Conservation (phyloP, 2,329 filamentous ascomycete species). For the Aaosphaeria arxii region DNA sequence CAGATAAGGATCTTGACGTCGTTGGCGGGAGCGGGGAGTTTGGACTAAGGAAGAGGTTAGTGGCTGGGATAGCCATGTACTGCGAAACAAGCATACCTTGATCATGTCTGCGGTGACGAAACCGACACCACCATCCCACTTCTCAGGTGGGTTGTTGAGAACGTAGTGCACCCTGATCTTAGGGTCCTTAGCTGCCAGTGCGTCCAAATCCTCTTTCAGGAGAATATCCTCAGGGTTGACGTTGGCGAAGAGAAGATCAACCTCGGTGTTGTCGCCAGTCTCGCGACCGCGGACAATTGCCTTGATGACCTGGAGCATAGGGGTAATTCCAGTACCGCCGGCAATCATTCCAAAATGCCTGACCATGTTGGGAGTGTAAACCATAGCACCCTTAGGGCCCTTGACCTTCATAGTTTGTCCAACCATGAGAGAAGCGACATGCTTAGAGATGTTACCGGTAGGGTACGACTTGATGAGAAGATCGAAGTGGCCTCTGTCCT, state of each 20-base stretch:
- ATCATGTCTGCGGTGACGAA: slow-evolving; percentile 97
- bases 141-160: slow-evolving; percentile 89
- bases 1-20: slow-evolving; percentile 95
- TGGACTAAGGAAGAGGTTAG: slow-evolving; percentile 55
- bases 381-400: slow-evolving; percentile 96
- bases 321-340: slow-evolving; percentile 95
- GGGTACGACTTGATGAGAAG: slow-evolving; percentile 98
- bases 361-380: slow-evolving; percentile 96
- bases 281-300: slow-evolving; percentile 77
- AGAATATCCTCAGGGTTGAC: slow-evolving; percentile 91
- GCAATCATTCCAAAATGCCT: slow-evolving; percentile 97
- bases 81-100: slow-evolving; percentile 54
- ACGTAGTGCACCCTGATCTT: slow-evolving; percentile 91
- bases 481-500: slow-evolving; percentile 79
- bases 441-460: slow-evolving; percentile 93
- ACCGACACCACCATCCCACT: slow-evolving; percentile 88
- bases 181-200: slow-evolving; percentile 71
- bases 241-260: slow-evolving; percentile 96
- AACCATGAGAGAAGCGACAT: slow-evolving; percentile 78
- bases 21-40: slow-evolving; percentile 74
- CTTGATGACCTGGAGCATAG: slow-evolving; percentile 94
- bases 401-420: slow-evolving; percentile 80
- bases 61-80: background rate
- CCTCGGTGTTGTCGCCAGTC: slow-evolving; percentile 78
- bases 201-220: slow-evolving; percentile 86